Base-by-base conservation (phyloP, 1,139 yeast genomes). In the Spencermartinsiella ligniputridi region DNA sequence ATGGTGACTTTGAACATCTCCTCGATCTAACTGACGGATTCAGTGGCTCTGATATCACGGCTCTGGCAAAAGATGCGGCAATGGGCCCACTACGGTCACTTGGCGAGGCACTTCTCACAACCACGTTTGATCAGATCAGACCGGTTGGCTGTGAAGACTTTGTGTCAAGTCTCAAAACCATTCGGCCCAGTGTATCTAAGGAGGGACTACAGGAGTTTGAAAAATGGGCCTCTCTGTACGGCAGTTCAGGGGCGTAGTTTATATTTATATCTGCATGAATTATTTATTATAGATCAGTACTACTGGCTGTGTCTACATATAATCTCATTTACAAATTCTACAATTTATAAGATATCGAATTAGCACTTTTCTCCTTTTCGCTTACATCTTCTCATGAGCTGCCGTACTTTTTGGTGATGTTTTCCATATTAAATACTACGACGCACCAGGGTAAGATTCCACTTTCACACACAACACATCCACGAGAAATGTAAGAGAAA, bases 51-150 rank as follows among this genome's bases (percentile, higher is more conserved):
- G 98, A 92, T 65, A 78, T 92, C 45, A 92, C 97, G 1, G 96
- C 97, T 0, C 69, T 92, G 53, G 96, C 97, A 1, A 92, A 92
- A 63, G 98, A 92, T 64, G 95, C 97, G 2, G 98, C 98, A 1
- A 90, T 92, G 97, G 97, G 97, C 0, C 98, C 98, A 1, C 69
- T 94, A 45, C 72, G 98, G 53, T 83, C 90, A 25, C 71, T 92
- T 27, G 98, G 98, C 2, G 97, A 92, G 52, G 81, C 86, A 45
- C 72, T 94, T 49, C 70, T 94, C 50, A 77, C 81, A 53, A 90
- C 97, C 0, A 86, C 92, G 4, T 83, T 92, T 18, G 95, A 87
- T 44, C 83, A 82, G 52, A 90, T 94, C 47, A 69, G 98, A 47
- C 84, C 97, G 0, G 80, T 94, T 51, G 75, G 75, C 34, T 67